Base-by-base conservation (phyloP, 306 rosid genomes). In the Alnus rubra region DNA sequence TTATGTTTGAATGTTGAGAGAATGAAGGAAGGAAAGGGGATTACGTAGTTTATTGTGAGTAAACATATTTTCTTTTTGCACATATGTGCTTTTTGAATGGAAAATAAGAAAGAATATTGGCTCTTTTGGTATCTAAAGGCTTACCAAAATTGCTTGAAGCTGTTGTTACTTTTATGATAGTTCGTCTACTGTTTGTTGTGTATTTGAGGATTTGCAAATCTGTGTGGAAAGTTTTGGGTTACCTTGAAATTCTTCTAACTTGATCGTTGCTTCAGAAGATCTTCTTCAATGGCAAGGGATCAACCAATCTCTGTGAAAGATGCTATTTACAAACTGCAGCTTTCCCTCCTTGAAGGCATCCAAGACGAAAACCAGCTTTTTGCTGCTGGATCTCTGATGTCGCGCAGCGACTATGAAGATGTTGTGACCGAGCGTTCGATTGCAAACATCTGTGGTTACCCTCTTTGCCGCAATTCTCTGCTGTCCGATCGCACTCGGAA, bases 341-440 rank as follows among this genome's bases (percentile, higher is more conserved):
- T 90, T 74, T 76, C 84, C 50, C 94, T 93, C 68, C 88, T 92
- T 79, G 89, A 86, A n/a, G 97, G 97, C 83, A 75, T 89, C 33
- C 78, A 82, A 23, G 85, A 75, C 72, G 92, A 87, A 84, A 87
- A 88, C 78, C 97, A 85, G 81, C 84, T 95, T 56, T 92, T 82
- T 85, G 90, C 89, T 15, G 96, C 96, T 56, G 99, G 97, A 58
- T 86, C 92, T 63, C 71, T 95, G 51, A 86, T 93, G 68, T 91
- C 99, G 47, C 88, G 88, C 82, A 76, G 94, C 64, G 98, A 93
- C 82, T 95, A 91, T 71, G 88, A 76, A 85, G 99, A 95, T 79
- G 89, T 90, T 74, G 96, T 93, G 51, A 90, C 92, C 1, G 98
- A 95, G 88, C 91, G 99, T 50, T 81, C 92, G 71, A 90, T 92